Evolutionary conservation across 2,329 filamentous ascomycete species (phyloP), one percentile per base, ranked within the genome.

Genomic region (Microsporum canis): DNA sequence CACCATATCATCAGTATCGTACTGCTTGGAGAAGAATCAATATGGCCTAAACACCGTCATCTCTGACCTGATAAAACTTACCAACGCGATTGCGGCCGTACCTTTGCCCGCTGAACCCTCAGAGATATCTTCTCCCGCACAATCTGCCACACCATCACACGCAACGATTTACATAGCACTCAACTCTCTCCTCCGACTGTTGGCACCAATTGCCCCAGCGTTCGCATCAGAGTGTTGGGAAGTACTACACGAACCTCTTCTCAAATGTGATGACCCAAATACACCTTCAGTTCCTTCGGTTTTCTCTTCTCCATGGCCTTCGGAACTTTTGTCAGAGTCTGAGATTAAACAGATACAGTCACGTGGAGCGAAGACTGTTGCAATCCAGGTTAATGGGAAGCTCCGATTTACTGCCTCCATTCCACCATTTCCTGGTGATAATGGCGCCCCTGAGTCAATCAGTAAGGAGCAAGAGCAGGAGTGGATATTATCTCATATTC

Each of bases 171-270:
- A 76, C 57, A 66, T 68, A 69, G 88, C 65, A 76, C 75, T 69
- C 73, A 78, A 78, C 0, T 75, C 78, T 2, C 80, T 95, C 6
- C 71, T 92, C 45, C 83, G 84, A 57, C 83, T 95, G 76, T 78
- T 91, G 66, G 88, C 89, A 0, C 91, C 91, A 3, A 84, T 95
- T 59, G 84, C 88, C 0, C 91, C 91, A 0, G 88, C 88, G 0
- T 84, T 94, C 62, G 82, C 89, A 0, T 89, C 92, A 66, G 89
- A 95, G 75, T 88, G 85, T 71, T 95, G 88, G 88, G 79, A 81
- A 63, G 68, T 81, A 1, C 77, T 91, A 2, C 70, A 73, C 60
- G 64, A 65, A n/a, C 58, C 66, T 31, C 59, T 68, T n/a, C 23
- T 69, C 1, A 64, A 65, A 17, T 43, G 49, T 12, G 4, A 31